These are phyloP conservation scores for Xanthoconium separans DNA, from an alignment of 1,284 basidiomycete species.

Conservation along the genomic window DNA sequence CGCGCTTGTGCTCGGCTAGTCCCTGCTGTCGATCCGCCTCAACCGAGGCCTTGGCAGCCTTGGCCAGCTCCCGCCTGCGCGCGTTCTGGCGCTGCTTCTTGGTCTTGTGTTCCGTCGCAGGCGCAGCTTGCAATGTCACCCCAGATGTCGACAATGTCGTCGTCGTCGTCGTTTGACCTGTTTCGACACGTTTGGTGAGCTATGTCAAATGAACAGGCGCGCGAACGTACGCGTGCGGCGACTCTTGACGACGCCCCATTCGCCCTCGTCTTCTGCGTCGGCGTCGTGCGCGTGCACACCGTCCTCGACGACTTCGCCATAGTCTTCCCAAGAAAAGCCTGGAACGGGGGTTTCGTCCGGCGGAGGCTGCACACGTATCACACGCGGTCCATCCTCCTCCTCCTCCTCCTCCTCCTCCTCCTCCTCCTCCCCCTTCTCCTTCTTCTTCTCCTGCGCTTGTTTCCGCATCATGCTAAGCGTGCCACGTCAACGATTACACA, in stretches of 20 bases:
- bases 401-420: no score
- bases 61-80: conserved; percentile 54
- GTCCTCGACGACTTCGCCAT: conserved; percentile 61
- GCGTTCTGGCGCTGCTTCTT: conserved; percentile 73
- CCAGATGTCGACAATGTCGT: conserved; percentile 15
- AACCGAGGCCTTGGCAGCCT: conserved; percentile 52
- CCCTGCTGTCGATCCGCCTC: conserved; percentile 52
- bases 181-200: not conserved
- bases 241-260: conserved; percentile 72
- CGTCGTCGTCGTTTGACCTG: not conserved
- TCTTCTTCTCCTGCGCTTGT: no score
- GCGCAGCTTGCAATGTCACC: conserved; percentile 28
- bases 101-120: conserved; percentile 38
- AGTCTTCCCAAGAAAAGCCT: conserved; percentile 74
- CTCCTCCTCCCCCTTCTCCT: no score
- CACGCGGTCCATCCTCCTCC: conserved; percentile 38
- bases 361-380: conserved; percentile 59
- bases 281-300: conserved; percentile 47
- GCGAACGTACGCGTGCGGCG: conserved; percentile 42
- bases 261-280: conserved; percentile 48
- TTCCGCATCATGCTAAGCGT: no score
- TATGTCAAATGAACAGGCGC: not conserved
- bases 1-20: conserved; percentile 59
- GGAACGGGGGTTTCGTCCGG: conserved; percentile 56
- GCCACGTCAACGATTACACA: no score